Evolutionary conservation across 306 rosid genomes (phyloP), one percentile per base, ranked within the genome.

Genomic region (Cucurbita pepo): DNA sequence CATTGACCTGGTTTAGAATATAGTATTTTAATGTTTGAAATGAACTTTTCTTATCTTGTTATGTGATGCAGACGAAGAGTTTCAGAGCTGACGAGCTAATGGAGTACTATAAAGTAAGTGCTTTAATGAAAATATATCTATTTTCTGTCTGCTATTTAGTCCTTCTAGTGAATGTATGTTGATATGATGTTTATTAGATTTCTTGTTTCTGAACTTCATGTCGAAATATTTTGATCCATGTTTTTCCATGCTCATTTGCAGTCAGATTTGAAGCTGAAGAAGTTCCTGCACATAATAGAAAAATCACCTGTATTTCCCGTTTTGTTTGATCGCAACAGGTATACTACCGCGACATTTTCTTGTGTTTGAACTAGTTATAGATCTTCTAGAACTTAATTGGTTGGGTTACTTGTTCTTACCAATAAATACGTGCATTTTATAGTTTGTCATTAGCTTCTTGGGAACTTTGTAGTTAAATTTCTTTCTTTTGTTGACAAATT

Each of bases 231-330:
- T 65, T 81, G 64, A 71, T 79, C 63, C 77, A 56, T 83, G 52
- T 79, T 75, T 76, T n/a, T 36, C 22, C 52, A 34, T 25, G 5
- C n/a, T 78, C 41, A 54, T 80, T 82, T 69, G 62, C 91, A 94
- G 98, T 83, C 95, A 71, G 98, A 94, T 87, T 79, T 89, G 87
- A 94, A 94, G 75, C 83, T 94, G 86, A 94, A 89, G 96, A 94
- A 94, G 77, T 94, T 89, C 86, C 77, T 94, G 85, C 96, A 91
- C 84, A 94, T 94, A 82, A 91, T 90, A 69, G 96, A 94, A 85
- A 79, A 79, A 41, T 87, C 92, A 13, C 83, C 89, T 16, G 95
- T 89, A 78, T 94, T 63, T 76, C 98, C 98, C 30, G 95, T 94
- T 77, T 30, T 90, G 77, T 89, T 86, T 79, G 98, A 94, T 75